Evolutionary conservation across 495 filamentous ascomycete genomes (phyloP).

Genomic region (Hypomontagnella monticulosa): DNA sequence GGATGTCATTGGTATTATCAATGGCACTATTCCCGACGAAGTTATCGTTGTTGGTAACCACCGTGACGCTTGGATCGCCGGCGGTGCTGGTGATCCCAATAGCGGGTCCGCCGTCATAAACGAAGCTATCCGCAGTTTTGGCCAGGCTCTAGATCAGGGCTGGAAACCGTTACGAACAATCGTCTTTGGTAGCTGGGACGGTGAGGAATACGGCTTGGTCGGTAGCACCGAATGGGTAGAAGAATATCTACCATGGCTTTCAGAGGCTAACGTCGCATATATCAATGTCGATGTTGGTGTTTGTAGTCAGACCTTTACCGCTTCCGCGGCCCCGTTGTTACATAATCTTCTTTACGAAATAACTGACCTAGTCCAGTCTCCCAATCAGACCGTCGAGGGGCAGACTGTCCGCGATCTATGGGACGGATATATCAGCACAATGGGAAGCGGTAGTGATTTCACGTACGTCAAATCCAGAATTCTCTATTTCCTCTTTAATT

Average conservation of each 20-base stretch:
- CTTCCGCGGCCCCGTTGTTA: conserved; percentile 79
- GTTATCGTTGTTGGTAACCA: conserved; percentile 96
- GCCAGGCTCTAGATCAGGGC: conserved; percentile 76
- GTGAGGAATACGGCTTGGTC: conserved; percentile 89
- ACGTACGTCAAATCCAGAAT: conserved; percentile 48
- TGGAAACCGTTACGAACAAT: conserved; percentile 94
- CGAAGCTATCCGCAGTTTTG: conserved; percentile 85
- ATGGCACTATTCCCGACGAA: conserved; percentile 82
- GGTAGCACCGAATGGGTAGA: conserved; percentile 97
- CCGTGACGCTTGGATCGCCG: conserved; percentile 92
- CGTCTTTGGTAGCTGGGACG: conserved; percentile 95
- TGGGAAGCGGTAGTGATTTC: conserved; percentile 88
- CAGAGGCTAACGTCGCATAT: conserved; percentile 80
- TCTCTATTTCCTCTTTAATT: too few species aligned
- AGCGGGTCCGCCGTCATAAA: conserved; percentile 90
- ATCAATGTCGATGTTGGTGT: conserved; percentile 89
- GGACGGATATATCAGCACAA: conserved; percentile 69
- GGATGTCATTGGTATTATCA: conserved; percentile 95
- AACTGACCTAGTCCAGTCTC: conserved; percentile 75
- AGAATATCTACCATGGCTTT: conserved; percentile 88
- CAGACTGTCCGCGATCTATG: conserved; percentile 81
- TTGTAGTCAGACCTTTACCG: conserved; percentile 73
- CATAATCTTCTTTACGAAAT: conserved; percentile 78
- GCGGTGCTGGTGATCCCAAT: conserved; percentile 88
- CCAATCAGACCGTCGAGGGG: conserved; percentile 83